phyloP scores from a whole-genome alignment of 2,329 filamentous ascomycete genomes.

The Podosphaera aphanis region DNA sequence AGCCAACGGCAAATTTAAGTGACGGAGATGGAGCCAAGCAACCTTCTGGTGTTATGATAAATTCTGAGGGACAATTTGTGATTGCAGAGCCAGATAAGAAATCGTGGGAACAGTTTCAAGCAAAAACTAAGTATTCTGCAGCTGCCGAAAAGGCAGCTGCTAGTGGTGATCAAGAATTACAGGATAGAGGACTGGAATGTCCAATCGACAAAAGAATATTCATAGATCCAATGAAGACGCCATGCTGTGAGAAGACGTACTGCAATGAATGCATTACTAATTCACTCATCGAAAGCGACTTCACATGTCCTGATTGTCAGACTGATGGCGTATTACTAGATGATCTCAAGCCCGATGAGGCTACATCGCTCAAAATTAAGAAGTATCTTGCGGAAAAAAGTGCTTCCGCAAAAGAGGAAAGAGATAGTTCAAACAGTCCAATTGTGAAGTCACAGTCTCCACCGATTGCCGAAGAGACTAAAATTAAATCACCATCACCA shows the following conservation, averaged over 20 bases:
- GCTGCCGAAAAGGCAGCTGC: conserved; percentile 57
- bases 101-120: conserved; percentile 91
- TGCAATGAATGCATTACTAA: conserved; percentile 99
- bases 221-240: conserved; percentile 95
- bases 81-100: conserved; percentile 88
- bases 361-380: conserved; percentile 55
- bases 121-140: conserved; percentile 69
- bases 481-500: conserved; percentile 16
- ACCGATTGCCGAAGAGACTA: conserved; percentile 14
- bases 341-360: conserved; percentile 65
- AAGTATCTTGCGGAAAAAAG: conserved; percentile 40
- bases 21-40: conserved; percentile 62
- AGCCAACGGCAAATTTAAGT: conserved; percentile 51
- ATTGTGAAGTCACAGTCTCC: conserved; percentile 16
- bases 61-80: conserved; percentile 91
- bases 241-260: conserved; percentile 94
- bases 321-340: conserved; percentile 82
- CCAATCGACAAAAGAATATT: conserved; percentile 95
- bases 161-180: conserved; percentile 63
- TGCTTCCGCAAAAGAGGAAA: conserved; percentile 18
- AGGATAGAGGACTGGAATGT: conserved; percentile 75
- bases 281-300: conserved; percentile 93
- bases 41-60: conserved; percentile 83
- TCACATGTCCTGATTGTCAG: conserved; percentile 80
- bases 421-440: conserved; percentile 26